Conservation (phyloP, 164 flowering plant genomes). For the Kalanchoe fedtschenkoi region DNA sequence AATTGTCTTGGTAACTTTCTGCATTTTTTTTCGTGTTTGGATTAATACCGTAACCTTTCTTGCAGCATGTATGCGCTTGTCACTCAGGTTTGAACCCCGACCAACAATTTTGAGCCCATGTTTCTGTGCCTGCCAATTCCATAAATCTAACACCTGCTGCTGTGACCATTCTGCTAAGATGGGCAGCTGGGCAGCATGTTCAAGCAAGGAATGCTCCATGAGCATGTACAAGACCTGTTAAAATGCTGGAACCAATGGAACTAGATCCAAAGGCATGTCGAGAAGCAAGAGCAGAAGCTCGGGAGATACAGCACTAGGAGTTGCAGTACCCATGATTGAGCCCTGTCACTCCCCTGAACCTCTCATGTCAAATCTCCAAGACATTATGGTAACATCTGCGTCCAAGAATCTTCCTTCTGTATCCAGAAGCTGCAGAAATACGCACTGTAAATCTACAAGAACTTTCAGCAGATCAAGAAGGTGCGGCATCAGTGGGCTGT, state of each 20-base stretch:
- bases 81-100: conserved; percentile 24
- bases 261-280: conserved; percentile 2
- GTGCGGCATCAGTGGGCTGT: too few relatives aligned
- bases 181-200: conserved; percentile 65
- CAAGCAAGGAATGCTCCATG: conserved; percentile 22
- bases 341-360: not conserved
- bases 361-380: not conserved
- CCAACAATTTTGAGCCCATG: not conserved
- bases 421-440: too few relatives aligned
- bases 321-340: not conserved
- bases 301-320: not conserved
- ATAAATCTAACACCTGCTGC: not conserved
- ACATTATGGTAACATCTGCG: too few relatives aligned
- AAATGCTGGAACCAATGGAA: conserved; percentile 10
- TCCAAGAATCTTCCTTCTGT: too few relatives aligned
- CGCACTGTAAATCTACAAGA: too few relatives aligned
- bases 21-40: not conserved
- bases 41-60: not conserved
- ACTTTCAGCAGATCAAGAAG: too few relatives aligned
- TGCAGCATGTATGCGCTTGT: conserved; percentile 34
- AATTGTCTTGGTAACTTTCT: not conserved
- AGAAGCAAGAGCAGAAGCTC: conserved; percentile 3
- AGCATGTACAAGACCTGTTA: conserved; percentile 4
- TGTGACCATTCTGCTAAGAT: not conserved
- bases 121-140: not conserved